A percentile compares a stretch with the other conserved stretches of the same genome.
These are phyloP conservation scores for Colletotrichum somersetense DNA, from an alignment of 2,329 filamentous ascomycete genomes.

Conservation along the genomic window DNA sequence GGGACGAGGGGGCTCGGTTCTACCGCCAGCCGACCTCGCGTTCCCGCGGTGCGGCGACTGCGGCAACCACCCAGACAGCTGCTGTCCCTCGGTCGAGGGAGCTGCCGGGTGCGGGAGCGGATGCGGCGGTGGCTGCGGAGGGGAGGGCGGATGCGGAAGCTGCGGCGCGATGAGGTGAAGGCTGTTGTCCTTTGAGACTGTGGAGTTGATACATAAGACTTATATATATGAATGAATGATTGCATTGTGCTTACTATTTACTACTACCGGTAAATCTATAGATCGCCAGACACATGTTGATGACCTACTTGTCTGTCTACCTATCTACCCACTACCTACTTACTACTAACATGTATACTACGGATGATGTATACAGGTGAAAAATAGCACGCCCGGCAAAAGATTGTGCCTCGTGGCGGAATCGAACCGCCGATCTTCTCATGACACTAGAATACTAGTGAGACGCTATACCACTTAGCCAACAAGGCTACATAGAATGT, in stretches of 20 bases:
- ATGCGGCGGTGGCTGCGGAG: conserved; percentile 34
- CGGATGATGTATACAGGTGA: not conserved
- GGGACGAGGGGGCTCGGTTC: not conserved
- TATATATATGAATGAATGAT: too few species aligned
- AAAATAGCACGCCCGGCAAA: not conserved
- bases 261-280: not conserved
- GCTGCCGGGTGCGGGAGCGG: conserved; percentile 31
- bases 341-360: too few species aligned
- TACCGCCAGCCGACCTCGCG: conserved; percentile 24
- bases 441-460: conserved; percentile 36
- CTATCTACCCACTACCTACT: too few species aligned
- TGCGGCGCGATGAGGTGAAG: conserved; percentile 34
- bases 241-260: not conserved
- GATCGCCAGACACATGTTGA: not conserved
- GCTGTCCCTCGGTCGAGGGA: conserved; percentile 26
- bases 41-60: conserved; percentile 32
- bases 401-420: conserved; percentile 24
- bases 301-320: not conserved
- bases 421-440: conserved; percentile 41
- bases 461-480: conserved; percentile 42
- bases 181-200: not conserved
- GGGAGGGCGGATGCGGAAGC: conserved; percentile 30
- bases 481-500: too few species aligned
- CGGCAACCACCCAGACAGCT: conserved; percentile 23
- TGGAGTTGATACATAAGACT: not conserved